These are phyloP conservation scores for Glutinoglossum americanum DNA, from an alignment of 495 filamentous ascomycete species.

Conservation along the genomic window DNA sequence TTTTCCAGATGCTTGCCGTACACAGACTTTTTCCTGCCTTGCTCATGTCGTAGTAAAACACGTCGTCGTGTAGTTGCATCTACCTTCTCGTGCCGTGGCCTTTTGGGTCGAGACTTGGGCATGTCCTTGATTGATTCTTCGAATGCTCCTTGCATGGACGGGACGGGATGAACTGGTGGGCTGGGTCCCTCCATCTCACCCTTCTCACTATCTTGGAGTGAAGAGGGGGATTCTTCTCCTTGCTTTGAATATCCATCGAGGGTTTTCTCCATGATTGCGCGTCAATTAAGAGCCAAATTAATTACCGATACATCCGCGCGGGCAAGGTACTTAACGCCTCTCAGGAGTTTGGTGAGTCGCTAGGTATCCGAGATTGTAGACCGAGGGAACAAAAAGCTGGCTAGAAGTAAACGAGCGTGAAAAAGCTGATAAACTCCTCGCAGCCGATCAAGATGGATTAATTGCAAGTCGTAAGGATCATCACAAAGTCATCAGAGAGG, in stretches of 20 bases:
- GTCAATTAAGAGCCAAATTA: background rate
- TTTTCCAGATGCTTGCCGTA: background rate
- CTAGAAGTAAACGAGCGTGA: background rate
- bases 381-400: background rate
- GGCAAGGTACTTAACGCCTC: background rate
- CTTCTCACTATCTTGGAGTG: background rate
- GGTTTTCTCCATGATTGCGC: background rate
- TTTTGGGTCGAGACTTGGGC: slow-evolving; percentile 17
- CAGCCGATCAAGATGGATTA: background rate
- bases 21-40: background rate
- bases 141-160: slow-evolving; percentile 75
- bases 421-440: background rate
- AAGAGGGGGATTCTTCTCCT: background rate
- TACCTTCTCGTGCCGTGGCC: slow-evolving; percentile 31
- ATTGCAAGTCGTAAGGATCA: background rate
- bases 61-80: slow-evolving; percentile 45
- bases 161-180: slow-evolving; percentile 50
- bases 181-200: background rate
- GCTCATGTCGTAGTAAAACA: slow-evolving; percentile 38
- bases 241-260: background rate
- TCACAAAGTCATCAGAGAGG: background rate
- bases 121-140: slow-evolving; percentile 77
- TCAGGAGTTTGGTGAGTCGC: background rate
- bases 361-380: background rate
- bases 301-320: background rate